Percentiles rank a stretch among this genome's conserved stretches.
These are phyloP conservation scores for Plasmodium cynomolgi DNA, from an alignment of 169 alveolate genomes.

Conservation along the genomic window DNA sequence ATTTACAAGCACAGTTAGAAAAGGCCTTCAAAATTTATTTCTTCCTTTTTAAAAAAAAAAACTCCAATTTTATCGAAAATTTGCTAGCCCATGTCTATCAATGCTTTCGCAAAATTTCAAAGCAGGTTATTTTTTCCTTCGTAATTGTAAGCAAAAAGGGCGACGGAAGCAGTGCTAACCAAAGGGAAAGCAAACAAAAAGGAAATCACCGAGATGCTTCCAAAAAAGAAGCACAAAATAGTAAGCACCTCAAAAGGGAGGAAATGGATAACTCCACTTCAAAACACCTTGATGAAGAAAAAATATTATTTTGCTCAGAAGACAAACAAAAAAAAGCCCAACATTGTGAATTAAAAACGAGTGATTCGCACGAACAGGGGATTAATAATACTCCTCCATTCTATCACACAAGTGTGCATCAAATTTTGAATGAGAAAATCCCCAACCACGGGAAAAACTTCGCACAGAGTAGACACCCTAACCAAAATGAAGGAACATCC, in stretches of 20 bases:
- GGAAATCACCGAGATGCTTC: not conserved
- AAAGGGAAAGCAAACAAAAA: constrained; percentile 2
- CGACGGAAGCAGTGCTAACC: not conserved
- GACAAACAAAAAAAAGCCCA: not conserved
- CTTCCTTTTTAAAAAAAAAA: constrained; percentile 46
- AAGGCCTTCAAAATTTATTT: constrained; percentile 47
- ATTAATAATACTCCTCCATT: not conserved
- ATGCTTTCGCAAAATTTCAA: constrained; percentile 63
- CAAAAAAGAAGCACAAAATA: not conserved
- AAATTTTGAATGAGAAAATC: constrained; percentile 1
- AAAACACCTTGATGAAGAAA: not conserved
- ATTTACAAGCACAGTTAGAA: constrained; percentile 19
- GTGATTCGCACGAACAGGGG: not conserved
- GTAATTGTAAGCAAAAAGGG: constrained; percentile 18
- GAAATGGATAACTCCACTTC: not conserved
- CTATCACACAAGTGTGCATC: not conserved
- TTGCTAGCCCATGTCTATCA: constrained; percentile 54
- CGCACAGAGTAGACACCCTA: not conserved
- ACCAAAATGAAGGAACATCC: not conserved
- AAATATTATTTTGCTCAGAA: not conserved
- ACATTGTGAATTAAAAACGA: not conserved
- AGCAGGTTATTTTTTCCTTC: constrained; percentile 62
- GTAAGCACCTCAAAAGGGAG: not conserved
- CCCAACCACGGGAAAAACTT: not conserved
- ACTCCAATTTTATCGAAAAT: constrained; percentile 65